phyloP scores from a whole-genome alignment of 345 rosid genomes.

The Gynandropsis gynandra region DNA sequence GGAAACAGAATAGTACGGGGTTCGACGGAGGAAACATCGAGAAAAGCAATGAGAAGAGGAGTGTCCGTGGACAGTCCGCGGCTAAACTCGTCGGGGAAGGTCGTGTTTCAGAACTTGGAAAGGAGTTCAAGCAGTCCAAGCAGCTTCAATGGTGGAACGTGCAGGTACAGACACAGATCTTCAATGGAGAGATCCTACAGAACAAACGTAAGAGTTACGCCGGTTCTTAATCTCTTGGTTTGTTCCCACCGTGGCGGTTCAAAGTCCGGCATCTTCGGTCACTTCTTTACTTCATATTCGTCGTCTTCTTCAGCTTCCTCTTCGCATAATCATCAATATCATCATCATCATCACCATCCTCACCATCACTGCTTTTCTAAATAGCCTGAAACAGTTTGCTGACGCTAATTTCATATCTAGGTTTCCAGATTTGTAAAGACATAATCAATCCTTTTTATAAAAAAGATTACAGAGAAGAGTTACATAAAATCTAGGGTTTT shows the following conservation, averaged over 20 bases:
- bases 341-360: slow-evolving; percentile 7
- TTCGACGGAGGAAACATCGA: slow-evolving; percentile 24
- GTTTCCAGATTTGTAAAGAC: slow-evolving; percentile 12
- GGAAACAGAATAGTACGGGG: slow-evolving; percentile 29
- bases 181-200: slow-evolving; percentile 82
- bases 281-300: slow-evolving; percentile 41
- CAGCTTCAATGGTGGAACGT: slow-evolving; percentile 88
- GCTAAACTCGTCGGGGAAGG: slow-evolving; percentile 86
- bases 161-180: slow-evolving; percentile 58
- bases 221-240: slow-evolving; percentile 64
- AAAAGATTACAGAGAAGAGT: too few relatives aligned
- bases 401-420: background rate
- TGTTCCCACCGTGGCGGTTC: slow-evolving; percentile 51
- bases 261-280: slow-evolving; percentile 46
- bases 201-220: slow-evolving; percentile 62
- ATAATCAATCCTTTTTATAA: slow-evolving; percentile 7
- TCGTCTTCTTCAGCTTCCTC: slow-evolving; percentile 24
- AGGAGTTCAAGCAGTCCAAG: slow-evolving; percentile 97
- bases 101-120: slow-evolving; percentile 81
- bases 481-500: slow-evolving; percentile 2
- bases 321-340: slow-evolving; percentile 30
- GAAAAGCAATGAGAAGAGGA: slow-evolving; percentile 39
- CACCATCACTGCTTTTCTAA: slow-evolving; percentile 19
- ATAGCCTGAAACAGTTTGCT: slow-evolving; percentile 8
- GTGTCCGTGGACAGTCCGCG: slow-evolving; percentile 91